Evolutionary conservation across 176 grass and related monocot species (phyloP).

Genomic region (Chloris gayana): DNA sequence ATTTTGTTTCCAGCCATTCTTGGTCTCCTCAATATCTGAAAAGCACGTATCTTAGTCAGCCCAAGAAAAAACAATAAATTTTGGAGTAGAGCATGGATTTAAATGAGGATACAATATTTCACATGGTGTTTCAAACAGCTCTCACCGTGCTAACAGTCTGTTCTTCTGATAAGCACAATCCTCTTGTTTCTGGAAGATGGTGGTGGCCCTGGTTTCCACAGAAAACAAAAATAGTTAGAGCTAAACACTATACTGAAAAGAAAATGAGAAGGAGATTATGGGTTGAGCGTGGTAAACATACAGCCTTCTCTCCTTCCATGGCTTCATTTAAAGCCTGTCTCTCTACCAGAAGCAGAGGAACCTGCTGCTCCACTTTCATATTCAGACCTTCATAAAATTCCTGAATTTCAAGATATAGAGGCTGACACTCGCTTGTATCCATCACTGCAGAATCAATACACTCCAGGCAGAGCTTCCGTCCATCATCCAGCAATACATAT

Average conservation of each 20-base stretch:
- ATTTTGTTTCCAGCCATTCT: conserved; percentile 82
- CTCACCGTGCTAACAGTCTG: conserved; percentile 92
- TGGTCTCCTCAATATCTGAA: conserved; percentile 83
- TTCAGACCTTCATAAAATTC: conserved; percentile 98
- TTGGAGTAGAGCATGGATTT: background rate
- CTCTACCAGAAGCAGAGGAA: conserved; percentile 94
- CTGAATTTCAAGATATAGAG: conserved; percentile 89
- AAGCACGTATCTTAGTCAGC: background rate
- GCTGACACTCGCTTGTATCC: conserved; percentile 90
- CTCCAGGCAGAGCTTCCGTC: conserved; percentile 89
- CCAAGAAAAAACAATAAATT: conserved; percentile 7
- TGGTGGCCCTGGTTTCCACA: conserved; percentile 70
- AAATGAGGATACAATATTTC: conserved; percentile 20
- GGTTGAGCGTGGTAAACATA: conserved; percentile 45
- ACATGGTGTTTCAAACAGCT: conserved; percentile 28
- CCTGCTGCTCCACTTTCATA: conserved; percentile 94
- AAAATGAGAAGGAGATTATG: background rate
- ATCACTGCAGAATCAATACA: conserved; percentile 92
- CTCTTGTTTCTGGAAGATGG: conserved; percentile 98
- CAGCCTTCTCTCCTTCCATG: conserved; percentile 94
- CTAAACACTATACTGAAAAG: background rate
- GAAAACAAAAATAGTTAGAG: conserved; percentile 35
- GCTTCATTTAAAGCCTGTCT: conserved; percentile 97
- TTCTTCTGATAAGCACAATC: conserved; percentile 95
- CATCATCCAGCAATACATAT: conserved; percentile 91